Conservation (phyloP, 2,329 filamentous ascomycete genomes). For the Aspergillus puulaauensis region DNA sequence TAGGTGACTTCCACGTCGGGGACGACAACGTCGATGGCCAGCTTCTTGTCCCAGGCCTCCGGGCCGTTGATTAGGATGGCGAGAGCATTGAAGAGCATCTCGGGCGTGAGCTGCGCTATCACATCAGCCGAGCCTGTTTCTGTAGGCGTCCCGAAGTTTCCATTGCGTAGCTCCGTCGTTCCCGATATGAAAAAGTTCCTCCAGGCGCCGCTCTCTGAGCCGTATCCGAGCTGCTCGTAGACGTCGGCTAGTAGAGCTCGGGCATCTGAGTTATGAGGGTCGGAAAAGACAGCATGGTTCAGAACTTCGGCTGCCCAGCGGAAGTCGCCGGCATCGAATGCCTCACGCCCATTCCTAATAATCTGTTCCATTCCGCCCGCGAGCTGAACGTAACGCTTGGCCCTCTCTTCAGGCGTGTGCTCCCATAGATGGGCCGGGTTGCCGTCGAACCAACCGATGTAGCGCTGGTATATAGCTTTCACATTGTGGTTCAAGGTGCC, state of each 20-base stretch:
- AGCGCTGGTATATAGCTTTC: background rate
- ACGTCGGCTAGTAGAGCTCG: background rate
- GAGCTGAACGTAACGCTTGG: background rate
- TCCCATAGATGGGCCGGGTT: background rate
- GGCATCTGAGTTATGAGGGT: background rate
- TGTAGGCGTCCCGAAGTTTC: too few relatives aligned
- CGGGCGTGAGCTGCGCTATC: too few relatives aligned
- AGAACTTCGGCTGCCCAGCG: background rate
- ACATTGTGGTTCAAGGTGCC: background rate
- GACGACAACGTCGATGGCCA: too few relatives aligned
- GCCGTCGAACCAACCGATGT: background rate
- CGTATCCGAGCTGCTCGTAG: background rate
- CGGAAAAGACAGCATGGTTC: background rate
- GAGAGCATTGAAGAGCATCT: too few relatives aligned
- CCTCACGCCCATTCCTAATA: background rate
- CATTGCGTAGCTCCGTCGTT: too few relatives aligned
- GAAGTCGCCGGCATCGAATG: background rate
- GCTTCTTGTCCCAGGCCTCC: too few relatives aligned
- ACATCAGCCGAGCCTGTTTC: too few relatives aligned
- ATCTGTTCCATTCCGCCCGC: background rate
- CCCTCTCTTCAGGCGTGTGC: background rate
- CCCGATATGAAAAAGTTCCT: background rate
- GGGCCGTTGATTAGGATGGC: too few relatives aligned
- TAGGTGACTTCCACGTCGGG: too few relatives aligned
- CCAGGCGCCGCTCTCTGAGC: background rate